A percentile compares a stretch with the other conserved stretches of the same genome.
Conservation (phyloP, 2,329 filamentous ascomycete genomes). For the Aspergillus thermomutatus region DNA sequence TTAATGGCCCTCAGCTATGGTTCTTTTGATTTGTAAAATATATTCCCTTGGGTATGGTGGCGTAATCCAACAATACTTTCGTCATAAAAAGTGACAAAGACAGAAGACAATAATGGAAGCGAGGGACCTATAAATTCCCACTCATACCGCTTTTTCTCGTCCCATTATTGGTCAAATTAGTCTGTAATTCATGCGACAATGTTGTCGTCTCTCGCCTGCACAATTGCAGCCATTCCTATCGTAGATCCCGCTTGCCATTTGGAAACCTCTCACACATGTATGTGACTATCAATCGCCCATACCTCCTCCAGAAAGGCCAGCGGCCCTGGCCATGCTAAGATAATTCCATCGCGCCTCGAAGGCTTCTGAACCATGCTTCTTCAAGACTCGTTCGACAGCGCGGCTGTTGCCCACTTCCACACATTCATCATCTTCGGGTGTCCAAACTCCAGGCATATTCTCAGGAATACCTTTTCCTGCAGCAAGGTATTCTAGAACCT, state of each 20-base stretch:
- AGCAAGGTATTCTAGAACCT: conserved; percentile 30
- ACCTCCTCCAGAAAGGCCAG: conserved; percentile 11
- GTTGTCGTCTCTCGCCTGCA: neutral
- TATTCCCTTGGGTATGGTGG: conserved; percentile 1
- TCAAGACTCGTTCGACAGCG: conserved; percentile 31
- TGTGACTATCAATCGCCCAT: neutral
- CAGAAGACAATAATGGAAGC: neutral
- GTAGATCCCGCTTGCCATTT: neutral
- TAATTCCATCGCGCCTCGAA: conserved; percentile 38
- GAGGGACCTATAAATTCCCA: neutral
- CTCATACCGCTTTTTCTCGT: neutral
- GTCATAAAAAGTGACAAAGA: neutral
- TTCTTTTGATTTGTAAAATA: conserved; percentile 11
- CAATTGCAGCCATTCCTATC: neutral
- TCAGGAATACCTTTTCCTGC: conserved; percentile 36
- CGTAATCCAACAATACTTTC: neutral
- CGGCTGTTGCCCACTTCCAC: conserved; percentile 33
- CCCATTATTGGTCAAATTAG: neutral
- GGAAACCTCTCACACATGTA: neutral
- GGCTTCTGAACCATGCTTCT: conserved; percentile 44
- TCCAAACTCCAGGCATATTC: conserved; percentile 47
- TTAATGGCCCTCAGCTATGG: conserved; percentile 1
- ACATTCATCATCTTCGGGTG: conserved; percentile 41
- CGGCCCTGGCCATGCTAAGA: conserved; percentile 26
- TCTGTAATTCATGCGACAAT: neutral